Conservation (phyloP, 192 early-diverging fungal genomes). For the Coemansia sp. region DNA sequence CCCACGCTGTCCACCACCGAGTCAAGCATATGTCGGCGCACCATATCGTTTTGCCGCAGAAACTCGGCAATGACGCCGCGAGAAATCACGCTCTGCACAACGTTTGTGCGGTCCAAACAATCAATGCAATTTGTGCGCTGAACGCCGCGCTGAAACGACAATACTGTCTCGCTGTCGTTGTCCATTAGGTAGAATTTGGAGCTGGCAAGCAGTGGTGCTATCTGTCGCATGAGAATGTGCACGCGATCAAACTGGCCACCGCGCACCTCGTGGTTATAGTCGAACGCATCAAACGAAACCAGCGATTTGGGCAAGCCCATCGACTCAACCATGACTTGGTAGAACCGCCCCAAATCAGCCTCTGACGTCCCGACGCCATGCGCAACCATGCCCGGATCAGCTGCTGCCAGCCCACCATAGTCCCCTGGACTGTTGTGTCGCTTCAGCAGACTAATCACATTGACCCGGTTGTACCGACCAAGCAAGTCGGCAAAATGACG, state of each 20-base stretch:
- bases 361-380: conserved; percentile 56
- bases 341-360: conserved; percentile 67
- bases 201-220: conserved; percentile 57
- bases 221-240: conserved; percentile 56
- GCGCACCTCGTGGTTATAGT: conserved; percentile 79
- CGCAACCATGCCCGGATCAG: conserved; percentile 13
- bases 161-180: conserved; percentile 55
- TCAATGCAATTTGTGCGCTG: conserved; percentile 94
- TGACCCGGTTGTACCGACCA: conserved; percentile 70
- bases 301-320: conserved; percentile 50
- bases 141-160: conserved; percentile 76
- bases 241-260: conserved; percentile 78
- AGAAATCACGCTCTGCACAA: conserved; percentile 80
- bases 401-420: conserved; percentile 12
- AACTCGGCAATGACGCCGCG: conserved; percentile 53
- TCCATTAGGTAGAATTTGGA: conserved; percentile 75
- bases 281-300: conserved; percentile 72
- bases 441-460: conserved; percentile 77
- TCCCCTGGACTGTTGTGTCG: conserved; percentile 52
- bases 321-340: conserved; percentile 54
- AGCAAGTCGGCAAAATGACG: conserved; percentile 74
- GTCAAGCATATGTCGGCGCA: conserved; percentile 13
- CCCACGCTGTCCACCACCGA: conserved; percentile 54
- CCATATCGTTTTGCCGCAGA: conserved; percentile 35
- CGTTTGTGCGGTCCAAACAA: conserved; percentile 84